Base-by-base conservation (phyloP, 2,329 filamentous ascomycete genomes). In the Colletotrichum tofieldiae region DNA sequence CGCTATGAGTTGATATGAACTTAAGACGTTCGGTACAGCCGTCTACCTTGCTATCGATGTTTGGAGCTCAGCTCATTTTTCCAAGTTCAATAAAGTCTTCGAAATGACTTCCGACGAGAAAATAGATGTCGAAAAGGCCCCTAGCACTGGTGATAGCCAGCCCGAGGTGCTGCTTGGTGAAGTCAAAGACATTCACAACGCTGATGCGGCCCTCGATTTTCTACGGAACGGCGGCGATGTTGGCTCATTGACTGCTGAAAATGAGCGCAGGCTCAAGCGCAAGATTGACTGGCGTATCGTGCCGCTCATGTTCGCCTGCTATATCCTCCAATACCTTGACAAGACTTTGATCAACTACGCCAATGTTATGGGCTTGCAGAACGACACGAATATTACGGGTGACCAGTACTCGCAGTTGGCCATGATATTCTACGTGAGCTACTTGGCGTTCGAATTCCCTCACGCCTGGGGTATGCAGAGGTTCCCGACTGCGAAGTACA, bases 381-480 rank as follows among this genome's bases (percentile, higher is more conserved):
- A 81, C 29, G 88, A 90, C 74, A 84, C 85, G 0, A 71, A 83
- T 51, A 83, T 91, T n/a, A 84, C 79, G 0, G 88, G 87, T 0
- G 84, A 86, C 69, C 84, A 90, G 71, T 90, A 90, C 79, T 89
- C 88, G 0, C 78, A 91, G 20, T 78, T 91, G 29, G 86, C 87
- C 29, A 90, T 88, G 9, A 89, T 91, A 51, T 83, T 85, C 0
- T 84, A 89, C 1, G 89, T 92, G 29, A 89, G 89, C 2, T 89
- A 92, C 77, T 83, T 92, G 45, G 86, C 81, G 45, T 91, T 89
- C 86, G 88, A 90, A 72, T 92, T 1, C 88, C 89, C 0, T 88
- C 88, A 74, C 83, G 87, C 3, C 86, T 89, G 60, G 51, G 79
- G 91, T 9, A 89, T 91, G 87, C 86, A 89, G 1, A 61, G 75